Conservation (phyloP, 2,329 filamentous ascomycete species). For the Aspergillus awamori region DNA sequence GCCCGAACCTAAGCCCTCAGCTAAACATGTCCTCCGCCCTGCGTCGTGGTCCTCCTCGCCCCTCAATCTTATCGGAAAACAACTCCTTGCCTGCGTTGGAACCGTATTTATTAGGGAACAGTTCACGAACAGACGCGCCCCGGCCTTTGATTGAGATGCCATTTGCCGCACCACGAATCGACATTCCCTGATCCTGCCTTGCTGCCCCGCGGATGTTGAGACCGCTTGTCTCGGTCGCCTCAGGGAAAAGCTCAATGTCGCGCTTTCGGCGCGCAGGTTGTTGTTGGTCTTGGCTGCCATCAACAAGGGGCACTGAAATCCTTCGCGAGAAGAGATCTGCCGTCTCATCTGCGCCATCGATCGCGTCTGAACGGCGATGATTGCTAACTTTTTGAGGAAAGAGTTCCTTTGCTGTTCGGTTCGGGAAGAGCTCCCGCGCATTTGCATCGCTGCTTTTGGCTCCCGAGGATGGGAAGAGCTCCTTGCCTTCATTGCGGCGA, state of each 20-base stretch:
- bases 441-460: conserved; percentile 31
- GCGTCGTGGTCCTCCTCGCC: conserved; percentile 62
- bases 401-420: conserved; percentile 55
- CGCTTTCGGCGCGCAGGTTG: conserved; percentile 28
- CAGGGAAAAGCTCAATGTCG: conserved; percentile 46
- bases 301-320: conserved; percentile 54
- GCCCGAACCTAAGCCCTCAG: conserved; percentile 42
- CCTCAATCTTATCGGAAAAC: conserved; percentile 64
- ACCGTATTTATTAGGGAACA: conserved; percentile 66
- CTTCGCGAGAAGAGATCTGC: conserved; percentile 55
- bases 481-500: conserved; percentile 48
- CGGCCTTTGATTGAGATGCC: conserved; percentile 72
- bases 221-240: conserved; percentile 35
- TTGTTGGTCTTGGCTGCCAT: conserved; percentile 42
- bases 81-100: conserved; percentile 69
- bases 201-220: conserved; percentile 66
- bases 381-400: conserved; percentile 56
- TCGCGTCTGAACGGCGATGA: conserved; percentile 54
- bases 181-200: conserved; percentile 42
- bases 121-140: conserved; percentile 65
- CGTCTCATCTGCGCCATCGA: conserved; percentile 59
- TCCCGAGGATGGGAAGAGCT: conserved; percentile 61
- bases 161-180: conserved; percentile 47
- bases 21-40: conserved; percentile 74
- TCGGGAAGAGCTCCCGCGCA: conserved; percentile 53